These are phyloP conservation scores for Sarocladium kiliense DNA, from an alignment of 2,329 filamentous ascomycete genomes.

Conservation along the genomic window DNA sequence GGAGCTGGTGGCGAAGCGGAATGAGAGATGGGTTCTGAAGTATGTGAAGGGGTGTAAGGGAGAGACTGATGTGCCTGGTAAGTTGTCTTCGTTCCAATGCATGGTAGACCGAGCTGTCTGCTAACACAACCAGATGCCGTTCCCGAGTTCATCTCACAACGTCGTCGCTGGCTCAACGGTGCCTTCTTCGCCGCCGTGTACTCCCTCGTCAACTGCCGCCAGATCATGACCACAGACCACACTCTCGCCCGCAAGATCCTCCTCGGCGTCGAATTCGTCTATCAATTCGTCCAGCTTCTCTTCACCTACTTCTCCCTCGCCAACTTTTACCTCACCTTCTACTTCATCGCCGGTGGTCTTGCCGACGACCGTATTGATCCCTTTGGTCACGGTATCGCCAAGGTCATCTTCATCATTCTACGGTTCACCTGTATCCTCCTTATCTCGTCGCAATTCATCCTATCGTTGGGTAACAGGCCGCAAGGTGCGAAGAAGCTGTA, in stretches of 20 bases:
- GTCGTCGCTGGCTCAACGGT: slow-evolving; percentile 94
- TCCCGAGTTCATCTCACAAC: slow-evolving; percentile 95
- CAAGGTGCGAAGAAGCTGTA: slow-evolving; percentile 94
- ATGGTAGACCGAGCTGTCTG: too few relatives aligned
- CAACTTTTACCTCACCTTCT: slow-evolving; percentile 99
- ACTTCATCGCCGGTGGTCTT: slow-evolving; percentile 91
- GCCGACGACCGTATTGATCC: slow-evolving; percentile 77
- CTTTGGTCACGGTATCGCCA: slow-evolving; percentile 81
- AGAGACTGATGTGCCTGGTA: slow-evolving; percentile 96
- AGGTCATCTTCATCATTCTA: slow-evolving; percentile 79
- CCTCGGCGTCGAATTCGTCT: slow-evolving; percentile 90
- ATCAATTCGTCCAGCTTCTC: slow-evolving; percentile 85
- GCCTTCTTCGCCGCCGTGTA: slow-evolving; percentile 99
- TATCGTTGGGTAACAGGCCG: slow-evolving; percentile 92
- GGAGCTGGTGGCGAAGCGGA: slow-evolving; percentile 93
- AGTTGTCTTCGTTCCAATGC: slow-evolving; percentile 34
- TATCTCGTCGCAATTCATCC: slow-evolving; percentile 91
- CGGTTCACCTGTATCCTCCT: slow-evolving; percentile 82
- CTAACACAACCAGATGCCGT: slow-evolving; percentile 62
- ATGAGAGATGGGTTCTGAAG: slow-evolving; percentile 94
- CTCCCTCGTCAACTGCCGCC: slow-evolving; percentile 88
- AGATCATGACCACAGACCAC: slow-evolving; percentile 92
- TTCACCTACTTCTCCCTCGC: slow-evolving; percentile 98
- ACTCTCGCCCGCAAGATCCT: slow-evolving; percentile 83
- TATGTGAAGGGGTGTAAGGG: slow-evolving; percentile 96